Percentiles rank a stretch among this genome's conserved stretches.
phyloP scores from a whole-genome alignment of 495 filamentous ascomycete species.

The Rhizodiscina lignyota region DNA sequence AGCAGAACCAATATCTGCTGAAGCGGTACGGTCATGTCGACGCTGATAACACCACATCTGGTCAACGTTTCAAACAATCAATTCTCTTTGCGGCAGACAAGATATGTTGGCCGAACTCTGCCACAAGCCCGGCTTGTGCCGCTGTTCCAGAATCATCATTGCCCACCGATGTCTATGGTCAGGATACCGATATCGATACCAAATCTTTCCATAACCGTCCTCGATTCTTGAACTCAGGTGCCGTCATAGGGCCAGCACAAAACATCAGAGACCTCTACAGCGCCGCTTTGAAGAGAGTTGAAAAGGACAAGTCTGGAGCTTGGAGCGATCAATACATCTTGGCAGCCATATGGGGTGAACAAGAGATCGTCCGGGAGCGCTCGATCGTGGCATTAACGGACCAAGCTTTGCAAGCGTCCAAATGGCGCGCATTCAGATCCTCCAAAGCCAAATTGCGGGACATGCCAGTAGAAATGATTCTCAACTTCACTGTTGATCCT shows the following conservation, averaged over 20 bases:
- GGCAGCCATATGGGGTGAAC: slow-evolving; percentile 16
- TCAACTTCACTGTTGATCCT: slow-evolving; percentile 1
- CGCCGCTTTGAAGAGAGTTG: slow-evolving; percentile 10
- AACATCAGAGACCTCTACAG: slow-evolving; percentile 14
- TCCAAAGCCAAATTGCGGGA: too few species aligned
- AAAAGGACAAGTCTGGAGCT: slow-evolving; percentile 7
- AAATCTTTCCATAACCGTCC: slow-evolving; percentile 26
- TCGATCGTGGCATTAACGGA: neutral
- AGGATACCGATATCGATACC: slow-evolving; percentile 29
- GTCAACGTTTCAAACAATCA: slow-evolving; percentile 37
- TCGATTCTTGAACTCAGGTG: slow-evolving; percentile 24
- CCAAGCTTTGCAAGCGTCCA: neutral
- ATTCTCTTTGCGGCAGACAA: slow-evolving; percentile 48
- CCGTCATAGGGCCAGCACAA: slow-evolving; percentile 17
- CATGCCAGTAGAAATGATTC: neutral
- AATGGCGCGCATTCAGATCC: neutral
- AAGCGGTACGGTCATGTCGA: slow-evolving; percentile 25
- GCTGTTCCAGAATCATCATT: slow-evolving; percentile 38
- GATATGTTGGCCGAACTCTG: slow-evolving; percentile 30
- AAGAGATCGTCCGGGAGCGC: slow-evolving; percentile 11
- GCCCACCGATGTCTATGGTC: slow-evolving; percentile 39
- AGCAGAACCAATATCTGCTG: slow-evolving; percentile 30
- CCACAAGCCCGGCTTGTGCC: slow-evolving; percentile 32
- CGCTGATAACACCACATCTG: slow-evolving; percentile 15
- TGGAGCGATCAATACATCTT: slow-evolving; percentile 20